Percentiles rank a stretch among this genome's conserved stretches.
Evolutionary conservation across 163 green algal species (phyloP).

Genomic region (Trebouxiophyceae sp.): DNA sequence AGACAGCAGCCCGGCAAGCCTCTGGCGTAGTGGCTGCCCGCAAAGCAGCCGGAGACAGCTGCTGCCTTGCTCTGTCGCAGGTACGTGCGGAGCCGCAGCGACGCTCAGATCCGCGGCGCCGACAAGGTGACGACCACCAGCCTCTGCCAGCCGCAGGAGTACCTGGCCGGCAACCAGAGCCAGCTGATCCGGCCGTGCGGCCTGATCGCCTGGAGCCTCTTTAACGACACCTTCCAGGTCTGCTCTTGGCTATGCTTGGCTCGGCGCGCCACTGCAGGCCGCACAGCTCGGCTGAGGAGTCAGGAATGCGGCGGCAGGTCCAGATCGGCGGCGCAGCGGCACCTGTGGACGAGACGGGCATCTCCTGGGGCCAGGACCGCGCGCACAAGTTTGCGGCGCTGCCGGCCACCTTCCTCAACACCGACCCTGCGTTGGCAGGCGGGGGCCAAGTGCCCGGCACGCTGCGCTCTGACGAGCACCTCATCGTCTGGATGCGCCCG

Average conservation of each 20-base stretch:
- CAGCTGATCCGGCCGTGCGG: conserved; percentile 84
- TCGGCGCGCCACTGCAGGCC: too few relatives aligned
- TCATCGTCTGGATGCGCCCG: conserved; percentile 89
- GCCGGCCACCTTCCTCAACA: conserved; percentile 32
- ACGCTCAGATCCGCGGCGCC: conserved; percentile 58
- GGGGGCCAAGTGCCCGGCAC: conserved; percentile 38
- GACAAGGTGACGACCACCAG: conserved; percentile 2
- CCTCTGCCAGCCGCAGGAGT: conserved; percentile 53
- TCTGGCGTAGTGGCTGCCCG: conserved; percentile 17
- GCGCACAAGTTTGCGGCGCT: conserved; percentile 33
- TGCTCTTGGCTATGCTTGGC: too few relatives aligned
- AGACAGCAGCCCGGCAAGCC: not conserved
- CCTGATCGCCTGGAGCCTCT: conserved; percentile 83
- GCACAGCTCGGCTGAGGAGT: too few relatives aligned
- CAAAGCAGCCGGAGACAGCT: not conserved
- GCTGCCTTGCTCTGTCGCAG: conserved; percentile 17
- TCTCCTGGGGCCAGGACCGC: conserved; percentile 42
- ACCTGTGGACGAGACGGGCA: conserved; percentile 20
- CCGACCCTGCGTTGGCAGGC: conserved; percentile 29
- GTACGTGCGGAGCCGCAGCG: conserved; percentile 69
- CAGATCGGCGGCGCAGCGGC: not conserved
- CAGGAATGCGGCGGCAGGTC: conserved; percentile 4
- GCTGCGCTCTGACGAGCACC: conserved; percentile 65
- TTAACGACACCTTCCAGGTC: conserved; percentile 90
- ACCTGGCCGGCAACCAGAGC: conserved; percentile 21